Percentiles rank a stretch among this genome's conserved stretches.
Evolutionary conservation across 2,329 filamentous ascomycete species (phyloP).

Genomic region (Pyrenophora teres): DNA sequence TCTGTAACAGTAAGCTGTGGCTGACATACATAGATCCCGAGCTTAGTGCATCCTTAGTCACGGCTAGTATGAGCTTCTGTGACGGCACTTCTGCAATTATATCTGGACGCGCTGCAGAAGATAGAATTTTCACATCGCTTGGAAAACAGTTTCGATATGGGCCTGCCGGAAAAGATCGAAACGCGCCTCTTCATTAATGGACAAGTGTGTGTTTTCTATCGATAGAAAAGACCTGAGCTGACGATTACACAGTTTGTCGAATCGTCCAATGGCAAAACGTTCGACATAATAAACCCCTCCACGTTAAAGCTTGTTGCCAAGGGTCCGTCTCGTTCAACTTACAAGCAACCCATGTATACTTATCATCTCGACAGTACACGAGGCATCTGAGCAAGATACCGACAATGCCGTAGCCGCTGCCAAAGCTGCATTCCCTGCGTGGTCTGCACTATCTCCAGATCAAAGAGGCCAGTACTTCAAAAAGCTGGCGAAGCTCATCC

Average conservation of each 20-base stretch:
- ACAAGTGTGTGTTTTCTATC: constrained; percentile 24
- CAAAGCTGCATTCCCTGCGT: constrained; percentile 72
- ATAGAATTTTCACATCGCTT: background rate
- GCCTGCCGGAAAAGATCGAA: constrained; percentile 37
- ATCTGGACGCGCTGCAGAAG: background rate
- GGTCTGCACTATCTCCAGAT: constrained; percentile 58
- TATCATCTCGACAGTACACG: constrained; percentile 44
- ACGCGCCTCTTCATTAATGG: constrained; percentile 45
- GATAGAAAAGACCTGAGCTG: background rate
- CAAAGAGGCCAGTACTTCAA: constrained; percentile 37
- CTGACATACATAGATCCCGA: background rate
- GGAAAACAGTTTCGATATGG: constrained; percentile 23
- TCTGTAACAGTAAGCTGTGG: background rate
- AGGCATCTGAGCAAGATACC: constrained; percentile 57
- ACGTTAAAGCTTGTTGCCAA: constrained; percentile 82
- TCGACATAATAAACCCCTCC: constrained; percentile 78
- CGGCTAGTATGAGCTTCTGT: too few relatives aligned
- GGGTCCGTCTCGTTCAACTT: constrained; percentile 56
- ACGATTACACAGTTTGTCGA: constrained; percentile 33
- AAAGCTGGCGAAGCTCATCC: constrained; percentile 75
- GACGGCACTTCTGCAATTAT: background rate
- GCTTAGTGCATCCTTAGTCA: background rate
- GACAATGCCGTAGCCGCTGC: constrained; percentile 71
- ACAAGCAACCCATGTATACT: background rate
- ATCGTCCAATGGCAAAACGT: constrained; percentile 41